Evolutionary conservation across 208 protist genomes (phyloP).

Genomic region (Naegleria fowleri): DNA sequence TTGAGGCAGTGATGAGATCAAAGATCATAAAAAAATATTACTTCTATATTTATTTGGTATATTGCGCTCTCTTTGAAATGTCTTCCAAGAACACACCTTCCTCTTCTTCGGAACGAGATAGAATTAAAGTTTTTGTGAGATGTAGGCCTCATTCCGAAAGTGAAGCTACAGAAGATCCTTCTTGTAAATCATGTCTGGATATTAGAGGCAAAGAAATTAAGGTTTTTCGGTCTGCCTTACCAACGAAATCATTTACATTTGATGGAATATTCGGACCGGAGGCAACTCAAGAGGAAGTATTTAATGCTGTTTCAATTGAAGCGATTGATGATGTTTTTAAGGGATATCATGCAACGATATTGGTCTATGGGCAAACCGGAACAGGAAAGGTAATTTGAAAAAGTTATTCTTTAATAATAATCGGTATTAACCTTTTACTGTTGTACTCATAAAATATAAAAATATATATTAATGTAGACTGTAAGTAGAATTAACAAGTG

Average conservation of each 20-base stretch:
- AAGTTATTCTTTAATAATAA: neutral
- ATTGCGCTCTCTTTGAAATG: too few relatives aligned
- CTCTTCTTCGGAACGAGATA: neutral
- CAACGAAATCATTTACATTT: constrained; percentile 15
- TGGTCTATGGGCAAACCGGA: constrained; percentile 46
- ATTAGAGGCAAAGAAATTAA: neutral
- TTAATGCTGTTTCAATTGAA: neutral
- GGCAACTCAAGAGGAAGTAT: neutral
- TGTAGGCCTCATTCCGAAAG: constrained; percentile 20
- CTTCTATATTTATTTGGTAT: too few relatives aligned
- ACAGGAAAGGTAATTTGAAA: constrained; percentile 43
- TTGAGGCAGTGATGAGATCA: too few relatives aligned
- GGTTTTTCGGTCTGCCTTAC: neutral
- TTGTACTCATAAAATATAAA: too few relatives aligned
- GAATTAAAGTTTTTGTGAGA: constrained; percentile 38
- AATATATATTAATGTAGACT: too few relatives aligned
- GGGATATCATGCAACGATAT: constrained; percentile 42
- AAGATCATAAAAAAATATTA: too few relatives aligned
- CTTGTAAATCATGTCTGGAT: constrained; percentile 22
- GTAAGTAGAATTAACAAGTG: too few relatives aligned
- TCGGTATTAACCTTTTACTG: neutral
- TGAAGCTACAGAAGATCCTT: constrained; percentile 8
- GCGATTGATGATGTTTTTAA: constrained; percentile 39
- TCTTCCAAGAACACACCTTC: too few relatives aligned
- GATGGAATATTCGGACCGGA: constrained; percentile 7